A percentile compares a stretch with the other conserved stretches of the same genome.
Conservation (phyloP, 2,329 filamentous ascomycete genomes). For the Sphaerulina musiva region DNA sequence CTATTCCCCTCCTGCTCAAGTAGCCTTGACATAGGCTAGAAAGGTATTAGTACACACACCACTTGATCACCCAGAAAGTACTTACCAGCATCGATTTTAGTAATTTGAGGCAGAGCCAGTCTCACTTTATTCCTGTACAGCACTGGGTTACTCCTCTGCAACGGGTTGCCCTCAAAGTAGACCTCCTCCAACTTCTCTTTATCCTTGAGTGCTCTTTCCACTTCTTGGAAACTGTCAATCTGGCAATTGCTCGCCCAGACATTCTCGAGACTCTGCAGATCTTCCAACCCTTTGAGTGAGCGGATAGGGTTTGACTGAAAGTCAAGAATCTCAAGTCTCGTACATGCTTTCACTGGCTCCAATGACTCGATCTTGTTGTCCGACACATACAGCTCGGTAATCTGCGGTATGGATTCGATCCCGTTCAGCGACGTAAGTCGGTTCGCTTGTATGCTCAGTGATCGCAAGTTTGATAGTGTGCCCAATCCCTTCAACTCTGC, state of each 20-base stretch:
- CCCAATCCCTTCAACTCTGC: constrained; percentile 70
- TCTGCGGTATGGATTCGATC: constrained; percentile 62
- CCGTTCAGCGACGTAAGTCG: constrained; percentile 73
- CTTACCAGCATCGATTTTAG: constrained; percentile 96
- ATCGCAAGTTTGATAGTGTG: constrained; percentile 70
- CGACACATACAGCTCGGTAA: constrained; percentile 92
- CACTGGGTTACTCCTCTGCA: constrained; percentile 72
- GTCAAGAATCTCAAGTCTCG: constrained; percentile 70
- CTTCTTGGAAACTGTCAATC: constrained; percentile 70
- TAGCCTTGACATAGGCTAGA: constrained; percentile 24
- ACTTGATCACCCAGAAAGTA: constrained; percentile 29
- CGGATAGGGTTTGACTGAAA: constrained; percentile 81
- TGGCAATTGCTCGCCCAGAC: constrained; percentile 92
- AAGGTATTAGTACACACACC: constrained; percentile 4
- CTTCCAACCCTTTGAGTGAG: constrained; percentile 64
- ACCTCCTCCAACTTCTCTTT: constrained; percentile 80
- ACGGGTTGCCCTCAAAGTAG: constrained; percentile 91
- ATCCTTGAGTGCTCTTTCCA: constrained; percentile 69
- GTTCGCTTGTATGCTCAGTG: constrained; percentile 93
- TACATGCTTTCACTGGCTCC: constrained; percentile 52
- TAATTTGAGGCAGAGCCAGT: constrained; percentile 76
- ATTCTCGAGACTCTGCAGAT: constrained; percentile 70
- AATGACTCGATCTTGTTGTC: constrained; percentile 83
- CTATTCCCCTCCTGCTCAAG: neutral
- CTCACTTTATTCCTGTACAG: constrained; percentile 91